Conservation (phyloP, 106 monocot genomes). For the Dactylorhiza incarnata region DNA sequence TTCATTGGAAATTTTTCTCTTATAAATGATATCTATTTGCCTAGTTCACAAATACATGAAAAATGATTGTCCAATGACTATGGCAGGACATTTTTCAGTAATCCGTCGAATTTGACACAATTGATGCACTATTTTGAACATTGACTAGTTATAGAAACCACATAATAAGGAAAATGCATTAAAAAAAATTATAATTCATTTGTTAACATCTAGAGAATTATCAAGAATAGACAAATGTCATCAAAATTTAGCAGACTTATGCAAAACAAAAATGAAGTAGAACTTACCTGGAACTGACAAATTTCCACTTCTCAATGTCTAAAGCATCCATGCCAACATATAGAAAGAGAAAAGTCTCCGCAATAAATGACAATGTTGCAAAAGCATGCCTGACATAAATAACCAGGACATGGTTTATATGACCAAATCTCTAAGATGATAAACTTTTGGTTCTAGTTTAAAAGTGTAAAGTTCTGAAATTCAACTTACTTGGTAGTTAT, state of each 20-base stretch:
- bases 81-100: neutral
- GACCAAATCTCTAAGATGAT: neutral
- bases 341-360: constrained; percentile 90
- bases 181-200: neutral
- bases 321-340: constrained; percentile 99
- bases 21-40: neutral
- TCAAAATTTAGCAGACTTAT: neutral
- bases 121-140: neutral
- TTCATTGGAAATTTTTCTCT: neutral
- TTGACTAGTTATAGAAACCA: neutral
- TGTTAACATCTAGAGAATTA: neutral
- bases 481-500: constrained; percentile 82
- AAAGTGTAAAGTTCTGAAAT: neutral
- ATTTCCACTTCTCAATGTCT: constrained; percentile 96
- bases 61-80: neutral
- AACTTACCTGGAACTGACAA: constrained; percentile 74
- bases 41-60: neutral
- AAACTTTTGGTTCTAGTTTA: neutral
- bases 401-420: neutral
- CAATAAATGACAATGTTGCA: constrained; percentile 95
- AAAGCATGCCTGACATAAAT: constrained; percentile 76
- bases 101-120: neutral
- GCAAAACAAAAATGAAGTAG: neutral
- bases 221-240: neutral
- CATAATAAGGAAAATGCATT: neutral